Base-by-base conservation (phyloP, 1,139 yeast genomes). In the Candida sanyaensis region DNA sequence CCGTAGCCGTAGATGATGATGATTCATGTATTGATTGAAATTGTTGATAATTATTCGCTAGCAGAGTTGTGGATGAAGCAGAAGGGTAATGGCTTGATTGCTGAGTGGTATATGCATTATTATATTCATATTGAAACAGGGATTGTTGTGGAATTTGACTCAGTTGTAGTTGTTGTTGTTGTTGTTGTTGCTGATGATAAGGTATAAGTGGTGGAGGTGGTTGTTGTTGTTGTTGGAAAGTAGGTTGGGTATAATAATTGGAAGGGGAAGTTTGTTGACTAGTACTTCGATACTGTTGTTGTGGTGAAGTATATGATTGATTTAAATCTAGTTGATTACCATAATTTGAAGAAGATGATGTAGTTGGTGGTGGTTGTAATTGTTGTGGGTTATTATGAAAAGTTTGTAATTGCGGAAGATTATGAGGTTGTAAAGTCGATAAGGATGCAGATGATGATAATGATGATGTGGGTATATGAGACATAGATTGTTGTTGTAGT, bases 401-500 rank as follows among this genome's bases (percentile, higher is more conserved):
- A 6, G 40, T 41, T 12, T 40, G 46, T 23, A 32, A 30, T 41
- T 32, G 43, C 26, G 37, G 31, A 21, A 13, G 34, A 32, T 2
- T 21, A 23, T 31, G 43, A 7, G 28, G 8, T 36, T 27, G 27
- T 13, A 36, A 17, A 17, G 21, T 17, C 21, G 21, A 17, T 17
- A 17, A 17, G 21, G 21, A 17, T 17, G 21, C 11, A 32, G 48
- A 26, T 26, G 28, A 26, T 3, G 28, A 26, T 7, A 7, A 5
- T 6, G 28, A 26, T 6, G 28, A 11, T 32, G 45, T 17, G 31
- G 42, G 38, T 13, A 28, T 10, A 13, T 37, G 41, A 2, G 37
- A 42, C 27, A 45, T 32, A 27, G 32, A 37, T 27, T 32, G 43
- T 28, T 46, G 41, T 31, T 55, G 54, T 29, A 32, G 41, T 31